Conservation (phyloP, 2,329 filamentous ascomycete species). For the Mycosphaerella sp. region DNA sequence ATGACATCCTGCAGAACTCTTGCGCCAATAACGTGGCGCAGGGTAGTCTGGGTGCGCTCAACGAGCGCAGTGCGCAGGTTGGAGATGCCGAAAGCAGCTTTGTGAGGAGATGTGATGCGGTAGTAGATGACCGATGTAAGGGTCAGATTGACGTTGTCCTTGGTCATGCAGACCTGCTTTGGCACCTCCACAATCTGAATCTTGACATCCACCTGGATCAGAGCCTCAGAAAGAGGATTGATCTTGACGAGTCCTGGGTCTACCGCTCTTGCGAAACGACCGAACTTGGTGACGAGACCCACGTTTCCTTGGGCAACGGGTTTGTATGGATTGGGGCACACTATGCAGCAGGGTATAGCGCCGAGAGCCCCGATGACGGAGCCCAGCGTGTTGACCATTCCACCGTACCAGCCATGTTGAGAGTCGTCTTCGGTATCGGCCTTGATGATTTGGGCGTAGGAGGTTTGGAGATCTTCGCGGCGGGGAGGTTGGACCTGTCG, state of each 20-base stretch:
- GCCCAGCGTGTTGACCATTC: conserved; percentile 75
- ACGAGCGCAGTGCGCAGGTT: conserved; percentile 94
- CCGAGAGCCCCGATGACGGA: conserved; percentile 68
- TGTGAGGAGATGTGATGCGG: conserved; percentile 91
- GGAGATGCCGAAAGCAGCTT: conserved; percentile 91
- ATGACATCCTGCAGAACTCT: conserved; percentile 96
- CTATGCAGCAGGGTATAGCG: conserved; percentile 83
- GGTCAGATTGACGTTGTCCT: conserved; percentile 93
- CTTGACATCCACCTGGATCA: conserved; percentile 95
- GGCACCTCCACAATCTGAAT: conserved; percentile 98
- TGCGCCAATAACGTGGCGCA: conserved; percentile 93
- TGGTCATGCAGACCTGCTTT: conserved; percentile 97
- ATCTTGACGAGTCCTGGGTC: conserved; percentile 96
- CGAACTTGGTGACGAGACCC: conserved; percentile 91
- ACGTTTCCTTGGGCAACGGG: conserved; percentile 83
- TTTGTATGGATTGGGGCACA: conserved; percentile 69
- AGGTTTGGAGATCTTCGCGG: conserved; percentile 76
- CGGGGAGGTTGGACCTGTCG: conserved; percentile 65
- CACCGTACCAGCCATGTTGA: conserved; percentile 67
- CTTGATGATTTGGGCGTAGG: conserved; percentile 56
- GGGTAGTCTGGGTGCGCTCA: conserved; percentile 94
- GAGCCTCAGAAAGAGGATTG: conserved; percentile 85
- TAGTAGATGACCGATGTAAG: conserved; percentile 99
- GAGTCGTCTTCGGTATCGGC: conserved; percentile 58
- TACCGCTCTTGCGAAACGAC: conserved; percentile 87